Evolutionary conservation across 2,329 filamentous ascomycete genomes (phyloP).

Genomic region (Ophiostoma angusticollis): DNA sequence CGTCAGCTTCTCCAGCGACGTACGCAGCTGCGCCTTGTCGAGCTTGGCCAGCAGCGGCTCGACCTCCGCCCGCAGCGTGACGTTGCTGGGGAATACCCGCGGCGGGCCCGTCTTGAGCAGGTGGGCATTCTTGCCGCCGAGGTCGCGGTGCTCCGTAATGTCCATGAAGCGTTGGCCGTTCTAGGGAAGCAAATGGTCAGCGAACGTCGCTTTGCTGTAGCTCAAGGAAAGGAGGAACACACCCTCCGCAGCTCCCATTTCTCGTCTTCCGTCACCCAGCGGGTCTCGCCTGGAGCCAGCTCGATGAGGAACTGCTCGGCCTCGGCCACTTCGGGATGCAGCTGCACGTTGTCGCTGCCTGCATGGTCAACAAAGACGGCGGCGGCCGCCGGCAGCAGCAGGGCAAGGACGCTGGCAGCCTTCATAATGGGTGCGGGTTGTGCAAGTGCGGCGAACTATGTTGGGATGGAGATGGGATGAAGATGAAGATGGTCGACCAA

Average conservation of each 20-base stretch:
- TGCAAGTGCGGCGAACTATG: neutral
- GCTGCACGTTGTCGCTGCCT: conserved; percentile 38
- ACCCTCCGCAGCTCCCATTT: conserved; percentile 86
- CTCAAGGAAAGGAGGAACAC: conserved; percentile 20
- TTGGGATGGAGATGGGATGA: neutral
- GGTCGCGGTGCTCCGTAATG: conserved; percentile 63
- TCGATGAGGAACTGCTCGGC: conserved; percentile 63
- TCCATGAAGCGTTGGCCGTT: conserved; percentile 86
- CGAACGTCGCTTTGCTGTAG: too few relatives aligned
- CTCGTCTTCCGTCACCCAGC: conserved; percentile 85
- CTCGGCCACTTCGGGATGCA: conserved; percentile 27
- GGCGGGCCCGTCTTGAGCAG: conserved; percentile 46
- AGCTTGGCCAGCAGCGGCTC: conserved; percentile 54
- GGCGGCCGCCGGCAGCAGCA: conserved; percentile 40
- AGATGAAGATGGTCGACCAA: neutral
- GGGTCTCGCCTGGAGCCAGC: conserved; percentile 65
- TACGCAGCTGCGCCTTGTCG: conserved; percentile 61
- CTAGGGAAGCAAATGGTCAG: conserved; percentile 30
- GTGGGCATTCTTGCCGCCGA: conserved; percentile 34
- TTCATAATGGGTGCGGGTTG: conserved; percentile 30
- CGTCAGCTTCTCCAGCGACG: conserved; percentile 66
- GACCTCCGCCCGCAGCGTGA: conserved; percentile 49
- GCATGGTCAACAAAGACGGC: conserved; percentile 43
- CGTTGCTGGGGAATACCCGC: conserved; percentile 30
- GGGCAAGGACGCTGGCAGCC: conserved; percentile 36